phyloP scores from a whole-genome alignment of 192 early-diverging fungal species.

The Backusella australiensis region DNA sequence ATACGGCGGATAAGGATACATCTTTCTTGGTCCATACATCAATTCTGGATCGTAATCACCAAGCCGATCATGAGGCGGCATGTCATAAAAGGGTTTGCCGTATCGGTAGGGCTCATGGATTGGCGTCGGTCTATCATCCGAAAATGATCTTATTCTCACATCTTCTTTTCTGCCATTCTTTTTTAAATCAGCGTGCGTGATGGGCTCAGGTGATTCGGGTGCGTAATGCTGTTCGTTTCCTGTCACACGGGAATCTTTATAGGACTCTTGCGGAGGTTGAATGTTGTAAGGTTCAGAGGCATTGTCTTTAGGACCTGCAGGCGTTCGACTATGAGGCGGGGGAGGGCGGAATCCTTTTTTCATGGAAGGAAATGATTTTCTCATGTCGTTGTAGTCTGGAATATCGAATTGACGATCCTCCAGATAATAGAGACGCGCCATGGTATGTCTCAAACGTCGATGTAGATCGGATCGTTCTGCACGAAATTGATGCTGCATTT shows the following conservation, averaged over 20 bases:
- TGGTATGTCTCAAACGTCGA: not conserved
- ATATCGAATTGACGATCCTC: not conserved
- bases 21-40: not conserved
- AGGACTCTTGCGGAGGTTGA: not conserved
- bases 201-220: conserved; percentile 12
- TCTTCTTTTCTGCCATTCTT: conserved; percentile 3
- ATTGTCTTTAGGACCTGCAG: not conserved
- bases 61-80: not conserved
- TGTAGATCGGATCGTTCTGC: not conserved
- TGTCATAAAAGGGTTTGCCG: not conserved
- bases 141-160: not conserved
- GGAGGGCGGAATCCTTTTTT: not conserved
- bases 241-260: not conserved
- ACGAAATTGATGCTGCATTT: not conserved
- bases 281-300: not conserved
- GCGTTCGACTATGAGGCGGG: not conserved
- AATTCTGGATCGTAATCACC: not conserved
- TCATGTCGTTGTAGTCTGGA: not conserved
- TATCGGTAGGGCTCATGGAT: not conserved
- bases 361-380: not conserved
- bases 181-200: not conserved
- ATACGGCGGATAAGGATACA: not conserved
- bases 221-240: conserved; percentile 2
- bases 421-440: not conserved
- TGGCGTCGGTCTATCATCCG: not conserved